These are phyloP conservation scores for Apiospora koreana DNA, from an alignment of 2,329 filamentous ascomycete species.

Conservation along the genomic window DNA sequence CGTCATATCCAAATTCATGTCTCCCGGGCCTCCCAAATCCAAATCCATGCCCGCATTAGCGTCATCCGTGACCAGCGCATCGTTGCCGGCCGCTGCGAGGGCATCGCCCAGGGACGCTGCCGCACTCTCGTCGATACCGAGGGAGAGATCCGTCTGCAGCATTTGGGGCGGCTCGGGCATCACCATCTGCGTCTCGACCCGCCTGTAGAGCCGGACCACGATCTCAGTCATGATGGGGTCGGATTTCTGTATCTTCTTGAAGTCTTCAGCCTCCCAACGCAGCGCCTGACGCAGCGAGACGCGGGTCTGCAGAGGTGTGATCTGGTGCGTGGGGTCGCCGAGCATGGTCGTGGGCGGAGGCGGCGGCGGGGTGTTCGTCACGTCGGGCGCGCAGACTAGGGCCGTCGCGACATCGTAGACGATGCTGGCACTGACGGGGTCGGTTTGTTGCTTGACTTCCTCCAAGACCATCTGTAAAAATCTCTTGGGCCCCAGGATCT, in stretches of 20 bases:
- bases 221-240: constrained; percentile 61
- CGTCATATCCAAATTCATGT: constrained; percentile 39
- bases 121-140: constrained; percentile 41
- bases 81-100: constrained; percentile 44
- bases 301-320: constrained; percentile 38
- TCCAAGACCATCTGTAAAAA: constrained; percentile 66
- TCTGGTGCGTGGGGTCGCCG: constrained; percentile 33
- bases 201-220: constrained; percentile 61
- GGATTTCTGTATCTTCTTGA: constrained; percentile 55
- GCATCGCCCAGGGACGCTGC: constrained; percentile 41
- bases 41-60: constrained; percentile 42
- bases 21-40: constrained; percentile 36
- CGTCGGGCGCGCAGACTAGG: constrained; percentile 68
- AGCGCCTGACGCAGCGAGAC: constrained; percentile 63
- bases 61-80: constrained; percentile 38
- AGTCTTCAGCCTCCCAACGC: constrained; percentile 58
- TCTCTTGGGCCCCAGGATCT: constrained; percentile 61
- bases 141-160: constrained; percentile 43
- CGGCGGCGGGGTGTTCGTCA: constrained; percentile 43
- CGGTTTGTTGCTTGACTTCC: constrained; percentile 64
- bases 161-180: constrained; percentile 39
- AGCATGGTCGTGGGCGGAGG: constrained; percentile 30
- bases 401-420: constrained; percentile 70
- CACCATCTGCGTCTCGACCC: constrained; percentile 66
- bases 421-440: constrained; percentile 58